Evolutionary conservation across 2,329 filamentous ascomycete genomes (phyloP).

Genomic region (Onygenales sp.): DNA sequence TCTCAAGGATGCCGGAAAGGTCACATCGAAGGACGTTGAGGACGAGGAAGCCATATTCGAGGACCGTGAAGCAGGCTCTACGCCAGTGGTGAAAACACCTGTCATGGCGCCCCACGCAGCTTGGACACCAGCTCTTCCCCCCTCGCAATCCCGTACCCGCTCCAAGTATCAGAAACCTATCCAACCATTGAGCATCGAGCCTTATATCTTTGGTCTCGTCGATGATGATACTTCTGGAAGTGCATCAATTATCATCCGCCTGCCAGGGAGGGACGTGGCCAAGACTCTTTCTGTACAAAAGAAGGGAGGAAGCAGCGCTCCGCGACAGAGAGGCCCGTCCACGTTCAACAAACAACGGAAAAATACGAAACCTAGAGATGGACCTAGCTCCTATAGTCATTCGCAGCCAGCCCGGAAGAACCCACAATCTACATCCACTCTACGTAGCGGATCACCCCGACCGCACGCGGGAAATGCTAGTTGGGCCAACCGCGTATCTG

Average conservation of each 20-base stretch:
- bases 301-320: slow-evolving; percentile 18
- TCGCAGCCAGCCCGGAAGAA: slow-evolving; percentile 9
- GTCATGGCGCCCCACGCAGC: slow-evolving; percentile 51
- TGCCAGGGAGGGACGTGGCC: slow-evolving; percentile 37
- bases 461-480: slow-evolving; percentile 1
- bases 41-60: slow-evolving; percentile 75
- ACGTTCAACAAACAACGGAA: slow-evolving; percentile 21
- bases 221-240: slow-evolving; percentile 30
- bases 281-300: slow-evolving; percentile 33
- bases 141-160: slow-evolving; percentile 23
- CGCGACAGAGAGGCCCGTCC: slow-evolving; percentile 14
- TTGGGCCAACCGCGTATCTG: slow-evolving; percentile 3
- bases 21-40: slow-evolving; percentile 59
- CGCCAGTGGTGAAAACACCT: slow-evolving; percentile 63
- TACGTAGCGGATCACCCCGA: slow-evolving; percentile 2
- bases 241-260: slow-evolving; percentile 33
- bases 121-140: slow-evolving; percentile 48
- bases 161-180: slow-evolving; percentile 46
- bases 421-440: slow-evolving; percentile 2
- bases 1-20: slow-evolving; percentile 35
- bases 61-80: slow-evolving; percentile 68
- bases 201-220: slow-evolving; percentile 30
- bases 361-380: slow-evolving; percentile 23
- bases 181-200: slow-evolving; percentile 40
- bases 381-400: slow-evolving; percentile 33